Evolutionary conservation across 148 eudicot species (phyloP).

Genomic region (Rhododendron simsii): DNA sequence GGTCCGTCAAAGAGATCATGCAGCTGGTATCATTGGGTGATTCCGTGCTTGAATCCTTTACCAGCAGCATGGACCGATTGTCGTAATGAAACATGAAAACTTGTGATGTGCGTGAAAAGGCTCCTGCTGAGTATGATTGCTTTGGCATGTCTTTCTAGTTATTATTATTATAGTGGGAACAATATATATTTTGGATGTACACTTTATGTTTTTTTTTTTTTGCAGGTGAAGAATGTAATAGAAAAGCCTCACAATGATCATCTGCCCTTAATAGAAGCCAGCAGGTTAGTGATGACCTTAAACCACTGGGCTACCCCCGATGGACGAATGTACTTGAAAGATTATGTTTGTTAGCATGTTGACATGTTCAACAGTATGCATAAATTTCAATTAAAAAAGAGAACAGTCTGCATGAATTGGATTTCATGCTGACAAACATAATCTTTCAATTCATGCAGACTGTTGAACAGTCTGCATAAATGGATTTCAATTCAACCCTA

Average conservation of each 20-base stretch:
- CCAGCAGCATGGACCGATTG: not conserved
- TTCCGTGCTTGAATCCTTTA: not conserved
- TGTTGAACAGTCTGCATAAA: not conserved
- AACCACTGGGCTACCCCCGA: not conserved
- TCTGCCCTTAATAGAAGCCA: conserved; percentile 89
- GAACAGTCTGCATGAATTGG: not conserved
- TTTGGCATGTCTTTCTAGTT: not conserved
- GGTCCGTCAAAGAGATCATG: not conserved
- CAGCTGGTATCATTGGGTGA: conserved; percentile 3
- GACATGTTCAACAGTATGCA: not conserved
- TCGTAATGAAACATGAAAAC: not conserved
- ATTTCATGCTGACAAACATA: not conserved
- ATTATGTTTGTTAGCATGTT: not conserved
- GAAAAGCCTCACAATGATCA: conserved; percentile 98
- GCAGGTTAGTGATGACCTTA: conserved; percentile 53
- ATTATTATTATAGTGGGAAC: not conserved
- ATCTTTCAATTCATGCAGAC: too few relatives aligned
- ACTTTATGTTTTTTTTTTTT: not conserved
- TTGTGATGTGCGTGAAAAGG: not conserved
- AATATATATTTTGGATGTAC: not conserved
- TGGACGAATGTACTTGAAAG: not conserved
- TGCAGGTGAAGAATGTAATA: conserved; percentile 86
- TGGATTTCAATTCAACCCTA: not conserved
- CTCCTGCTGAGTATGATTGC: not conserved
- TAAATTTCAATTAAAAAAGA: not conserved